These are phyloP conservation scores for Aspergillus fumigatiaffinis DNA, from an alignment of 2,329 filamentous ascomycete species.

Conservation along the genomic window DNA sequence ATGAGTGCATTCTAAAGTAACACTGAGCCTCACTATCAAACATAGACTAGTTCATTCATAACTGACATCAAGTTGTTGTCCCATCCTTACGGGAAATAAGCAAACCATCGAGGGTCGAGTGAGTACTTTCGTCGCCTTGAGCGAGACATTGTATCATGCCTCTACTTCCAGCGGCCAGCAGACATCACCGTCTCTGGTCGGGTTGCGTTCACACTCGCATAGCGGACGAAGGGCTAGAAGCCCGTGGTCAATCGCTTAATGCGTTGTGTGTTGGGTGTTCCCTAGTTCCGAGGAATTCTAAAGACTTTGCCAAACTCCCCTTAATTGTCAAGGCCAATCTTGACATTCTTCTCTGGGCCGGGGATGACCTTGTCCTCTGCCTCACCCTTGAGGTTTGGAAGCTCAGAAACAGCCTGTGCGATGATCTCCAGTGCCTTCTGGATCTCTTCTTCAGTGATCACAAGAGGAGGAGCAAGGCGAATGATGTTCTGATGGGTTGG, in stretches of 20 bases:
- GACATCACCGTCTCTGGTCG: background rate
- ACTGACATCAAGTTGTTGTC: background rate
- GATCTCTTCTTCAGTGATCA: slow-evolving; percentile 88
- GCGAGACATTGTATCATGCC: background rate
- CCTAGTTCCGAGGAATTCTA: background rate
- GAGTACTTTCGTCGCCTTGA: background rate
- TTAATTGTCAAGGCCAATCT: slow-evolving; percentile 57
- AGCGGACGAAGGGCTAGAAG: no score
- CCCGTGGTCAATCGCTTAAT: background rate
- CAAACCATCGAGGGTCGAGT: background rate
- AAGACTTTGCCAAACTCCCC: background rate
- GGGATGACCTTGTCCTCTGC: slow-evolving; percentile 56
- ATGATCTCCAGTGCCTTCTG: slow-evolving; percentile 74
- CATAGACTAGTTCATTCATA: background rate
- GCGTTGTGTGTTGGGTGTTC: background rate
- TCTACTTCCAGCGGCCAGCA: background rate
- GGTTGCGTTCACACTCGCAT: background rate
- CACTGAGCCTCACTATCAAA: background rate
- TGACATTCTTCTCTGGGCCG: slow-evolving; percentile 57
- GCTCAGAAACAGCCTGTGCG: slow-evolving; percentile 72
- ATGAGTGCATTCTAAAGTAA: background rate
- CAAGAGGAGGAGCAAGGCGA: slow-evolving; percentile 89
- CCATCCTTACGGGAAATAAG: background rate
- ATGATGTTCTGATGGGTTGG: slow-evolving; percentile 99
- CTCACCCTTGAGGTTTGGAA: slow-evolving; percentile 64